Evolutionary conservation across 2,329 filamentous ascomycete species (phyloP), one percentile per base, ranked within the genome.

Genomic region (Aspergillus aculeatus): DNA sequence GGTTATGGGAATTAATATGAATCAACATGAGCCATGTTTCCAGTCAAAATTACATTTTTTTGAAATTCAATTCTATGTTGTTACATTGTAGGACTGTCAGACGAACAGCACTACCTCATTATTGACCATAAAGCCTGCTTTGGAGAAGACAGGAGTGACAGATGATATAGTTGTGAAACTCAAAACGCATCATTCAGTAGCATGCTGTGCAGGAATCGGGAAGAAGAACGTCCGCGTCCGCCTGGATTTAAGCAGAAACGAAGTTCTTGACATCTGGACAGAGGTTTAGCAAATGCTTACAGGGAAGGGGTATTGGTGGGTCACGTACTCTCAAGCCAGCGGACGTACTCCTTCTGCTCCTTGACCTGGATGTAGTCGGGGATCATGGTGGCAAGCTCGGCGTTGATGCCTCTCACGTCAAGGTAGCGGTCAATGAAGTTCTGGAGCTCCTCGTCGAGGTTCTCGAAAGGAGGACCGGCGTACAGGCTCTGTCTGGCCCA

Each of bases 321-420:
- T 31, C 56, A 71, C 82, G 77, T 77, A 84, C 84, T 86, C 77
- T 87, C 85, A 77, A 99, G 82, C 95, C 96, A 99, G 66, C 84
- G 81, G 63, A 96, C 81, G 78, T 99, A 99, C 84, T 99, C 95
- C 80, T 88, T 90, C 86, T 98, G 94, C 86, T 99, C 95, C 88
- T 99, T 99, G 80, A 90, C 86, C 75, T 98, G 92, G 73, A 98
- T 93, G 81, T 96, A 99, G 77, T 98, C 93, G 41, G 93, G 92
- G 49, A 96, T 89, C 78, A 98, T 97, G 67, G 93, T 81, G 56
- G 93, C 94, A 69, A 99, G 85, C 60, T 89, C 86, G 69, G 89
- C 88, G 72, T 94, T 92, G 78, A 99, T 86, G 65, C 94, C 95
- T 69, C 95, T 87, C 84, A 97, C 95, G 78, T 96, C 92, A 64